These are phyloP conservation scores for Cronartium quercuum DNA, from an alignment of 1,284 basidiomycete species.

Conservation along the genomic window DNA sequence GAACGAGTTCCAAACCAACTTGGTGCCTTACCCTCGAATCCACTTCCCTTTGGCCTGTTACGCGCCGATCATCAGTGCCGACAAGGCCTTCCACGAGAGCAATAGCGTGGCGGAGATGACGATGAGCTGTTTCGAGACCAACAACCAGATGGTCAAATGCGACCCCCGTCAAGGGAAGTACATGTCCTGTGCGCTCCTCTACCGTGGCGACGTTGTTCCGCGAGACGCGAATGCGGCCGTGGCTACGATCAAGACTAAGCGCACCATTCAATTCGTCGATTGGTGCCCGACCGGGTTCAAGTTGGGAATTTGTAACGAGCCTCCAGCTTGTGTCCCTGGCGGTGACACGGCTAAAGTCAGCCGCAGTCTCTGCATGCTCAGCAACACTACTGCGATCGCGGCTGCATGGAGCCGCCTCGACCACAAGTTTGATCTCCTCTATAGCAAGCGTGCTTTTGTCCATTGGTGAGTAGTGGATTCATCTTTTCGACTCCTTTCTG, in stretches of 20 bases:
- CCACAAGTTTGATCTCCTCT: conserved; percentile 95
- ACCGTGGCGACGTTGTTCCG: conserved; percentile 96
- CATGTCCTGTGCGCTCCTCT: conserved; percentile 59
- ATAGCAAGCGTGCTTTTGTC: conserved; percentile 65
- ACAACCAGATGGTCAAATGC: conserved; percentile 81
- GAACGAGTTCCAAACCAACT: conserved; percentile 97
- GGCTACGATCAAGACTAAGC: conserved; percentile 50
- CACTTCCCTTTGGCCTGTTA: conserved; percentile 97
- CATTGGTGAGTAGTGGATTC: conserved; percentile 58
- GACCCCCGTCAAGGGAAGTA: conserved; percentile 64
- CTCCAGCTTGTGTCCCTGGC: conserved; percentile 79
- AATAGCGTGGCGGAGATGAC: conserved; percentile 99
- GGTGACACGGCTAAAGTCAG: conserved; percentile 92
- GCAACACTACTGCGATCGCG: conserved; percentile 89
- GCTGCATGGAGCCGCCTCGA: conserved; percentile 91
- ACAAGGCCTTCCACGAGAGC: conserved; percentile 82
- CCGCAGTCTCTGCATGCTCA: conserved; percentile 94
- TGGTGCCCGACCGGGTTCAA: conserved; percentile 68
- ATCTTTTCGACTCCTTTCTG: background rate
- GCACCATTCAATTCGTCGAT: conserved; percentile 51
- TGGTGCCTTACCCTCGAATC: conserved; percentile 76
- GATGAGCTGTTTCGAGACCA: conserved; percentile 92
- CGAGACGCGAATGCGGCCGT: conserved; percentile 50
- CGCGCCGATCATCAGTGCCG: conserved; percentile 81
- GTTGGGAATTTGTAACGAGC: conserved; percentile 95